Conservation (phyloP, 2,329 filamentous ascomycete species). For the Claviceps capensis region DNA sequence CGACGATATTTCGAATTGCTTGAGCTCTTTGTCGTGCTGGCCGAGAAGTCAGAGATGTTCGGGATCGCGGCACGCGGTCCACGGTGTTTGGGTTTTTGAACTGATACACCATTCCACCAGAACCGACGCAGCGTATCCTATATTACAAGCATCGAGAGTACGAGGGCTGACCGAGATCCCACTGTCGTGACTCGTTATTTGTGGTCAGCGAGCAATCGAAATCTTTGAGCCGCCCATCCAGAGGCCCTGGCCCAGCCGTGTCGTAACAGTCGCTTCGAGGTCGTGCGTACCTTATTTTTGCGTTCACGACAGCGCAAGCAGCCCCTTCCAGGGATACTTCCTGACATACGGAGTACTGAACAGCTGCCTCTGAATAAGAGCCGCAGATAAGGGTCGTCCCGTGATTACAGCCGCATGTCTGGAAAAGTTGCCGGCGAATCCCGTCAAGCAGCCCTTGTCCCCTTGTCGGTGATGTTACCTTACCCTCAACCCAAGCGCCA, state of each 20-base stretch:
- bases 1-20: not conserved
- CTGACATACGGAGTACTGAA: not conserved
- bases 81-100: constrained; percentile 5
- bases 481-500: too few species aligned
- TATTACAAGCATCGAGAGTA: constrained; percentile 4
- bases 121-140: constrained; percentile 3
- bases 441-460: not conserved
- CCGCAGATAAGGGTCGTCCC: not conserved
- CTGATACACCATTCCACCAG: constrained; percentile 2
- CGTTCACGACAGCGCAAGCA: constrained; percentile 5
- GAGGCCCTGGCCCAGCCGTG: not conserved
- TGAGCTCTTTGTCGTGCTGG: not conserved
- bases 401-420: not conserved
- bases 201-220: not conserved
- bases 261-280: not conserved
- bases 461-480: not conserved
- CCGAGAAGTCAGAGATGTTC: not conserved
- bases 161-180: constrained; percentile 4
- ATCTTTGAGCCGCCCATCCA: not conserved
- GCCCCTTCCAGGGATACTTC: not conserved
- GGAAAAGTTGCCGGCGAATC: not conserved
- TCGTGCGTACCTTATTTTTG: constrained; percentile 6
- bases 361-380: not conserved
- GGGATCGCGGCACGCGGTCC: not conserved
- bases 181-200: not conserved